Evolutionary conservation across 176 grass and related monocot species (phyloP), one percentile per base, ranked within the genome.

Genomic region (Coix lacrymajobi): DNA sequence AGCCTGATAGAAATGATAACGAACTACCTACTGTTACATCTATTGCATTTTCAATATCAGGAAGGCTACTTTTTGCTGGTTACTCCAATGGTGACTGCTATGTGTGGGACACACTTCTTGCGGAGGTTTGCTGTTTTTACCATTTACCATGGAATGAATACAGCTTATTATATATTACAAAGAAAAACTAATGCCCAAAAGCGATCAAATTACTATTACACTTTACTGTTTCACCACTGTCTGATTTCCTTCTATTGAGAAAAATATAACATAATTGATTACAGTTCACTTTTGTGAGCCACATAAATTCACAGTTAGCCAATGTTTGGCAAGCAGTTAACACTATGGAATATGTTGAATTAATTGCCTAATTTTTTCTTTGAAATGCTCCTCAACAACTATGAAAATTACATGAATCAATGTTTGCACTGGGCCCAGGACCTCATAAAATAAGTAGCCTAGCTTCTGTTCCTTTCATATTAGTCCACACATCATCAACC

Each of bases 61-160:
- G 96, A 85, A 92, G 96, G 72, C 91, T 99, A 64, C 91, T 99
- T 73, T 98, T 99, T 90, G 89, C 91, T 90, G 96, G 96, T 65
- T 99, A 99, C 85, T 99, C 96, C 7, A 99, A 95, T 78, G 96
- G 93, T 69, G 91, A 96, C 81, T 99, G 96, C 81, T 99, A 88
- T 85, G 96, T 96, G 31, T 99, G 96, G 96, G 96, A 99, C 77
- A 99, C 93, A 54, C 93, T 99, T 73, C 76, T 99, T 33, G 91
- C 93, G 20, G 91, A 99, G 96, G 96, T 99, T 73, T 80, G 83
- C 25, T 51, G 67, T 20, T 69, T 20, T 80, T 19, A 19, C 19
- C 20, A 76, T 69, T 60, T 66, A 20, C 34, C 49, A 24, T 67
- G 5, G 51, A 70, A 73, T 82, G 34, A 52, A 30, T 66, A 62